Evolutionary conservation across 2,329 filamentous ascomycete species (phyloP).

Genomic region (Cercospora berteroae): DNA sequence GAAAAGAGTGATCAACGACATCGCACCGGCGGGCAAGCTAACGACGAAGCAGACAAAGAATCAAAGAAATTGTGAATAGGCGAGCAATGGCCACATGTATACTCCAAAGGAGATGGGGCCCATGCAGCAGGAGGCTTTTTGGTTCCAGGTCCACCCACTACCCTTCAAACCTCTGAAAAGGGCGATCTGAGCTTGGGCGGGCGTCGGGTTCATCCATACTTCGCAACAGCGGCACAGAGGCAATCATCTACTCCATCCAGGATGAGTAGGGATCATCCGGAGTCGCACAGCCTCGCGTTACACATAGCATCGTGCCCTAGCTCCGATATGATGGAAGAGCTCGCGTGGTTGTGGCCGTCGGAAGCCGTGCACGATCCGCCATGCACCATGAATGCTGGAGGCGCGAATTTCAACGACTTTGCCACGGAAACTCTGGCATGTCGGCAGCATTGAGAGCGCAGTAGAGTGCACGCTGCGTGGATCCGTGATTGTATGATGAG

Average conservation of each 20-base stretch:
- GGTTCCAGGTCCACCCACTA: not conserved
- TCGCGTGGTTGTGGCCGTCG: not conserved
- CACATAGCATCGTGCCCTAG: not conserved
- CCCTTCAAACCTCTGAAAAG: constrained; percentile 9
- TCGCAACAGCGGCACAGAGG: not conserved
- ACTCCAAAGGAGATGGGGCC: not conserved
- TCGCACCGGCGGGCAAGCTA: constrained; percentile 1
- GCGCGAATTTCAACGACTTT: not conserved
- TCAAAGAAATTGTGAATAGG: not conserved
- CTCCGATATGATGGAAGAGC: not conserved
- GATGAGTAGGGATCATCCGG: constrained; percentile 1
- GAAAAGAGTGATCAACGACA: constrained; percentile 13
- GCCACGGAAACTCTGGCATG: not conserved
- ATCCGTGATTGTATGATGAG: not conserved
- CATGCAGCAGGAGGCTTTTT: constrained; percentile 1
- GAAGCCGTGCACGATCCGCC: not conserved
- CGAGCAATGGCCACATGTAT: constrained; percentile 7
- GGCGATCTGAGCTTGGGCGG: constrained; percentile 5
- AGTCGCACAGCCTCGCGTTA: not conserved
- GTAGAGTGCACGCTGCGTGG: not conserved
- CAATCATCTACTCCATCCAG: not conserved
- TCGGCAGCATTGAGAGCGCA: not conserved
- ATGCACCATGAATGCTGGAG: not conserved
- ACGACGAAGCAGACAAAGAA: constrained; percentile 2
- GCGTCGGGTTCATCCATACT: constrained; percentile 9